A percentile compares a stretch with the other conserved stretches of the same genome.
Conservation (phyloP, 2,329 filamentous ascomycete genomes). For the Cladophialophora immunda region DNA sequence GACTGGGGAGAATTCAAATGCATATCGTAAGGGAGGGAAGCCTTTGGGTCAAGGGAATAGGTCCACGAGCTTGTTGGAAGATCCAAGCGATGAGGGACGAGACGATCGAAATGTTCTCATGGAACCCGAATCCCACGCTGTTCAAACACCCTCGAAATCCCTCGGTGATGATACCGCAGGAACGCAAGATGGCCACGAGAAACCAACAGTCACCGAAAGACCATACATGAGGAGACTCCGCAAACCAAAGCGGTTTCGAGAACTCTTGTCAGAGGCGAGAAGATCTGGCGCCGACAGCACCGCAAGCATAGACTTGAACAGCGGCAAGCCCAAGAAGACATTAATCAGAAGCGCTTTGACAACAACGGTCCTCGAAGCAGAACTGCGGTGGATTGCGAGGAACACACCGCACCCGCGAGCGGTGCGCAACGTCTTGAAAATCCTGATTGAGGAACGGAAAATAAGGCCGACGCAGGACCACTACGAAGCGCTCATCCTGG, state of each 20-base stretch:
- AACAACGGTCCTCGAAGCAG: constrained; percentile 34
- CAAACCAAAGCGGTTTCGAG: constrained; percentile 4
- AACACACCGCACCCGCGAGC: constrained; percentile 27
- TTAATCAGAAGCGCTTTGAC: constrained; percentile 16
- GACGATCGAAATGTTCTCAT: neutral
- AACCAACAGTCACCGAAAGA: neutral
- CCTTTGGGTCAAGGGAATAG: neutral
- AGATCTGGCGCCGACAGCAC: constrained; percentile 3
- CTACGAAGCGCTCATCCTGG: constrained; percentile 78
- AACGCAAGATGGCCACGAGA: neutral
- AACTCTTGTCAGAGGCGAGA: constrained; percentile 1
- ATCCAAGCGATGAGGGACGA: neutral
- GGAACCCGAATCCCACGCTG: neutral
- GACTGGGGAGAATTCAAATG: neutral
- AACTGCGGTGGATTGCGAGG: constrained; percentile 32
- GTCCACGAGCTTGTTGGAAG: neutral
- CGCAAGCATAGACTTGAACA: constrained; percentile 9
- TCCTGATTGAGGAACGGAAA: constrained; percentile 50
- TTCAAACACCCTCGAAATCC: neutral
- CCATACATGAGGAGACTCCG: constrained; percentile 6
- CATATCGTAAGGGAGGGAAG: neutral
- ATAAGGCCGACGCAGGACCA: constrained; percentile 49
- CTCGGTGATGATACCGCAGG: neutral
- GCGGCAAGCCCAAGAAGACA: constrained; percentile 5
- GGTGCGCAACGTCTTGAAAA: constrained; percentile 44